A percentile compares a stretch with the other conserved stretches of the same genome.
Conservation (phyloP, 176 grass and related monocot genomes). For the Musa schizocarpa region DNA sequence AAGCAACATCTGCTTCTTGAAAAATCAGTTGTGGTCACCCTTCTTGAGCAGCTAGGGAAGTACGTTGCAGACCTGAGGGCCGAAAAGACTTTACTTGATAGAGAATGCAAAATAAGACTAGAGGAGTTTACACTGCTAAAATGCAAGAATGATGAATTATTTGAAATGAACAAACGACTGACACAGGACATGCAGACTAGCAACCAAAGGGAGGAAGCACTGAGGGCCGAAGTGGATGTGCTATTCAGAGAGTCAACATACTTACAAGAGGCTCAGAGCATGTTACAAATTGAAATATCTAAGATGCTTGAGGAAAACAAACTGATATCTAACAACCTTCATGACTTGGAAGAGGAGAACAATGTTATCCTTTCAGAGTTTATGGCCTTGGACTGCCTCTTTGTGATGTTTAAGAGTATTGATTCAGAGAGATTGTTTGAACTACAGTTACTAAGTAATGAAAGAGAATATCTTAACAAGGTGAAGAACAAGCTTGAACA, state of each 20-base stretch:
- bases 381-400: constrained; percentile 48
- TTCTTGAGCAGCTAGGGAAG: constrained; percentile 74
- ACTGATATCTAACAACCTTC: constrained; percentile 43
- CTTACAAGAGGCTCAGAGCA: constrained; percentile 54
- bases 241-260: constrained; percentile 58
- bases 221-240: constrained; percentile 67
- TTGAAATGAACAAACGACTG: constrained; percentile 37
- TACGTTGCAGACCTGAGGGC: constrained; percentile 67
- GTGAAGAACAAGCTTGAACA: constrained; percentile 41
- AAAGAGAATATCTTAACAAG: constrained; percentile 32
- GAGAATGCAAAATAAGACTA: constrained; percentile 46
- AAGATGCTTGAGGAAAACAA: constrained; percentile 71
- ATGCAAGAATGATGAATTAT: constrained; percentile 40
- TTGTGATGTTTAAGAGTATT: constrained; percentile 51
- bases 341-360: constrained; percentile 45
- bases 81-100: constrained; percentile 54
- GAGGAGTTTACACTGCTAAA: constrained; percentile 46
- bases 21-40: constrained; percentile 78
- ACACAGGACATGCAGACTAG: constrained; percentile 45
- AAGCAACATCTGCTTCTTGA: constrained; percentile 73
- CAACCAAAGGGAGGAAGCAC: constrained; percentile 44
- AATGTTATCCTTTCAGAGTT: constrained; percentile 42
- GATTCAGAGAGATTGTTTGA: constrained; percentile 48
- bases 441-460: constrained; percentile 30
- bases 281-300: constrained; percentile 58